Evolutionary conservation across 2,329 filamentous ascomycete genomes (phyloP).

Genomic region (Coniochaeta hoffmannii): DNA sequence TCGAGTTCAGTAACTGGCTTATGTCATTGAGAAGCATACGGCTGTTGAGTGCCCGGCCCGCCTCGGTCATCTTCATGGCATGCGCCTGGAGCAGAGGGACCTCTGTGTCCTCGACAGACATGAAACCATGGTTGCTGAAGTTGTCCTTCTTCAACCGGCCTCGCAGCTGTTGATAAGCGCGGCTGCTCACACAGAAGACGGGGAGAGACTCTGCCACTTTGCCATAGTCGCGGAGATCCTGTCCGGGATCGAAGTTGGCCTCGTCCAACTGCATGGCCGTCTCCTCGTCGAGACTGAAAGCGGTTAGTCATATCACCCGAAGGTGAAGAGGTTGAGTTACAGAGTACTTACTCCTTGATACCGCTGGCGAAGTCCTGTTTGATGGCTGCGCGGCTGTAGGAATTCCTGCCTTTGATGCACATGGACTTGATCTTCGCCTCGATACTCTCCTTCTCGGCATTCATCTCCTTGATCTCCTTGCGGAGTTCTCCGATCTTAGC

Average conservation of each 20-base stretch:
- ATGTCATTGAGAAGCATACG: slow-evolving; percentile 16
- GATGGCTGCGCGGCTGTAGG: slow-evolving; percentile 48
- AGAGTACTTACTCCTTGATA: slow-evolving; percentile 39
- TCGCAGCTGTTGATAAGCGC: slow-evolving; percentile 55
- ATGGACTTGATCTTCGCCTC: slow-evolving; percentile 21
- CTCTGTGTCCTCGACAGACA: slow-evolving; percentile 44
- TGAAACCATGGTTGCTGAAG: slow-evolving; percentile 40
- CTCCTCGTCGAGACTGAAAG: slow-evolving; percentile 44
- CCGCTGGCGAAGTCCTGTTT: slow-evolving; percentile 53
- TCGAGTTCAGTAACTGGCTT: slow-evolving; percentile 15
- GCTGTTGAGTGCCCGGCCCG: slow-evolving; percentile 11
- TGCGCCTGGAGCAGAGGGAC: slow-evolving; percentile 52
- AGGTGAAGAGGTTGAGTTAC: neutral
- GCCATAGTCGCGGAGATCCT: slow-evolving; percentile 50
- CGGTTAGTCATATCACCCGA: slow-evolving; percentile 1
- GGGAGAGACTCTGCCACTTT: slow-evolving; percentile 46
- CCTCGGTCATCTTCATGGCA: slow-evolving; percentile 45
- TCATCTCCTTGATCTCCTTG: slow-evolving; percentile 17
- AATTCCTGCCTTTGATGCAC: slow-evolving; percentile 50
- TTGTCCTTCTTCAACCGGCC: slow-evolving; percentile 46
- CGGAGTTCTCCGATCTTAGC: slow-evolving; percentile 3
- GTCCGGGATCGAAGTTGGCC: slow-evolving; percentile 43
- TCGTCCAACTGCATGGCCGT: slow-evolving; percentile 41
- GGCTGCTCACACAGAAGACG: slow-evolving; percentile 58
- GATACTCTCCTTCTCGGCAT: slow-evolving; percentile 12